Evolutionary conservation across 2,329 filamentous ascomycete species (phyloP).

Genomic region (Alternaria sp.): DNA sequence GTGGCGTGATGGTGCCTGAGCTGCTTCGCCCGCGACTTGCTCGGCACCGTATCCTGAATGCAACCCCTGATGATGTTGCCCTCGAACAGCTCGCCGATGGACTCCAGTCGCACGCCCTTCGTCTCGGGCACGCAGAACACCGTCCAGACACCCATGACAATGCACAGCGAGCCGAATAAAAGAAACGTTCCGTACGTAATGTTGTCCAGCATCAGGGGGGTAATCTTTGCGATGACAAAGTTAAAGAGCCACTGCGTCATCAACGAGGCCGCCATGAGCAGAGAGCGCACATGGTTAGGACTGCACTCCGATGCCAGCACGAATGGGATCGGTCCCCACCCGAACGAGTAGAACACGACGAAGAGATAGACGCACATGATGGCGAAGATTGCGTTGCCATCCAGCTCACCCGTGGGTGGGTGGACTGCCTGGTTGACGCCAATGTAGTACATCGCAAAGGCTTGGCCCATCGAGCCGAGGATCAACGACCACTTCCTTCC

Average conservation of each 20-base stretch:
- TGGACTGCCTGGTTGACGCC: slow-evolving; percentile 45
- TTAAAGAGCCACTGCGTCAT: slow-evolving; percentile 55
- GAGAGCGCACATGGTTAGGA: slow-evolving; percentile 50
- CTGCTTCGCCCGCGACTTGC: slow-evolving; percentile 45
- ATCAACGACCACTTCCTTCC: slow-evolving; percentile 55
- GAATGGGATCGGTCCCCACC: slow-evolving; percentile 56
- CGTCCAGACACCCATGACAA: slow-evolving; percentile 52
- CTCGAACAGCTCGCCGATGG: slow-evolving; percentile 52
- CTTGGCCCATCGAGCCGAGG: slow-evolving; percentile 51
- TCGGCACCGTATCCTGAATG: slow-evolving; percentile 48
- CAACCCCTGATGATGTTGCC: slow-evolving; percentile 51
- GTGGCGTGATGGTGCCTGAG: slow-evolving; percentile 41
- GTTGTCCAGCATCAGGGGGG: slow-evolving; percentile 51
- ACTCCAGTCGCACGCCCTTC: slow-evolving; percentile 52
- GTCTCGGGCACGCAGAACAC: slow-evolving; percentile 54
- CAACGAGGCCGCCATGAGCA: slow-evolving; percentile 53
- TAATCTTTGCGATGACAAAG: slow-evolving; percentile 44
- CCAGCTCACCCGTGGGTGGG: slow-evolving; percentile 42
- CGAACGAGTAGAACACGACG: slow-evolving; percentile 56
- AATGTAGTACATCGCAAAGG: slow-evolving; percentile 52
- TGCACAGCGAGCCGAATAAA: slow-evolving; percentile 51
- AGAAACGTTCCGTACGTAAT: slow-evolving; percentile 55
- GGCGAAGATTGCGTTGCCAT: slow-evolving; percentile 51
- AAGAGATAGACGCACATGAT: slow-evolving; percentile 61
- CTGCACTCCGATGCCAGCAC: slow-evolving; percentile 52